A percentile compares a stretch with the other conserved stretches of the same genome.
phyloP scores from a whole-genome alignment of 2,329 filamentous ascomycete species.

The Penicillium sp. region DNA sequence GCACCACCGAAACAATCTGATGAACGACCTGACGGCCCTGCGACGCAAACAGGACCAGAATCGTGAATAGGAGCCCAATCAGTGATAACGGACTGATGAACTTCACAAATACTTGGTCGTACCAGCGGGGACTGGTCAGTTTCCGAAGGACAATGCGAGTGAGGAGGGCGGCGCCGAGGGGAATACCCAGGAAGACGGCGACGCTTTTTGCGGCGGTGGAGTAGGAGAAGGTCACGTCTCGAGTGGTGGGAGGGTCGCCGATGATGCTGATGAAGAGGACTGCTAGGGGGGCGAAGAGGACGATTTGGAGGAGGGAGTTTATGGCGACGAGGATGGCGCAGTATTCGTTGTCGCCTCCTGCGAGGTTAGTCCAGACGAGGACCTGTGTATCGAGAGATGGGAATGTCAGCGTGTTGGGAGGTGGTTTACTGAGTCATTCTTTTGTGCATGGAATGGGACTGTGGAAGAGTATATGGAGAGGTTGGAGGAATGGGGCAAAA shows the following conservation, averaged over 20 bases:
- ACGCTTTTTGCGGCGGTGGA: constrained; percentile 69
- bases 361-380: constrained; percentile 71
- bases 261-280: constrained; percentile 67
- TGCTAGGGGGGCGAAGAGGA: constrained; percentile 64
- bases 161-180: constrained; percentile 68
- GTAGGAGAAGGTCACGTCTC: constrained; percentile 50
- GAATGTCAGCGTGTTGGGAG: neutral
- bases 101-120: constrained; percentile 49
- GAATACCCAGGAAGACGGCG: constrained; percentile 78
- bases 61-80: constrained; percentile 79
- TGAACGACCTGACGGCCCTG: constrained; percentile 71
- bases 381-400: constrained; percentile 33
- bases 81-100: constrained; percentile 67
- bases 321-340: constrained; percentile 73
- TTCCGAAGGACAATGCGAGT: constrained; percentile 60
- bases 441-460: too few species aligned
- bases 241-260: constrained; percentile 37
- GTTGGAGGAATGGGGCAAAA: too few species aligned
- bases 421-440: too few species aligned
- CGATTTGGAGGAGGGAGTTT: constrained; percentile 69
- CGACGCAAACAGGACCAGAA: constrained; percentile 76
- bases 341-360: constrained; percentile 72
- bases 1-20: constrained; percentile 74
- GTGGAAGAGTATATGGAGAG: too few species aligned
- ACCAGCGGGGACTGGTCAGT: constrained; percentile 54